A percentile compares a stretch with the other conserved stretches of the same genome.
Evolutionary conservation across 2,329 filamentous ascomycete species (phyloP).

Genomic region (Penicillium corylophilum): DNA sequence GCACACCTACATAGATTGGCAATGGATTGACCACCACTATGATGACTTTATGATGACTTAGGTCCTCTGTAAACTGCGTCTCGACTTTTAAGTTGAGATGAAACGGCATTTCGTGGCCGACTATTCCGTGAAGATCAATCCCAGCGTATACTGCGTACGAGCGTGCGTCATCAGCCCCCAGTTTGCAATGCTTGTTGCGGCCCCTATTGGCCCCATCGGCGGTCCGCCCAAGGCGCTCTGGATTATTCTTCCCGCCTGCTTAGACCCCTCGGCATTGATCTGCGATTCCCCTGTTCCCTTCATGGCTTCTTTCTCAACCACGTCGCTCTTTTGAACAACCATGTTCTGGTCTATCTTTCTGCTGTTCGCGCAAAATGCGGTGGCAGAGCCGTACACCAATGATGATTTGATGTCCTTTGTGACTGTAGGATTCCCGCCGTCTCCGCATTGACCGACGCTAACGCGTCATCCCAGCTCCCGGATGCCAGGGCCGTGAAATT

Average conservation of each 20-base stretch:
- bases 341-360: constrained; percentile 18
- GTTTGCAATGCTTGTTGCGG: constrained; percentile 1
- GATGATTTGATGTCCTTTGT: constrained; percentile 22
- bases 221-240: neutral
- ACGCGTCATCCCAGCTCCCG: constrained; percentile 20
- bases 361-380: constrained; percentile 13
- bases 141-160: too few relatives aligned
- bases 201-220: constrained; percentile 4
- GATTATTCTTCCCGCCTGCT: neutral
- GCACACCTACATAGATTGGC: neutral
- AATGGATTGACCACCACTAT: neutral
- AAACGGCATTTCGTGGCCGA: too few relatives aligned
- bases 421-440: constrained; percentile 8
- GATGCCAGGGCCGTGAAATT: constrained; percentile 28
- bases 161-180: neutral
- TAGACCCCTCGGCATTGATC: neutral
- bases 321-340: constrained; percentile 16
- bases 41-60: too few relatives aligned
- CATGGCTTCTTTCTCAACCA: constrained; percentile 10
- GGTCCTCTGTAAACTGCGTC: too few relatives aligned
- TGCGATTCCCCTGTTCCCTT: neutral
- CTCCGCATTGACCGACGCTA: neutral
- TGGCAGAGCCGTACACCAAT: constrained; percentile 10
- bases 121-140: too few relatives aligned
- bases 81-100: too few relatives aligned